These are phyloP conservation scores for Podospora tetraspora DNA, from an alignment of 495 filamentous ascomycete genomes.

Conservation along the genomic window DNA sequence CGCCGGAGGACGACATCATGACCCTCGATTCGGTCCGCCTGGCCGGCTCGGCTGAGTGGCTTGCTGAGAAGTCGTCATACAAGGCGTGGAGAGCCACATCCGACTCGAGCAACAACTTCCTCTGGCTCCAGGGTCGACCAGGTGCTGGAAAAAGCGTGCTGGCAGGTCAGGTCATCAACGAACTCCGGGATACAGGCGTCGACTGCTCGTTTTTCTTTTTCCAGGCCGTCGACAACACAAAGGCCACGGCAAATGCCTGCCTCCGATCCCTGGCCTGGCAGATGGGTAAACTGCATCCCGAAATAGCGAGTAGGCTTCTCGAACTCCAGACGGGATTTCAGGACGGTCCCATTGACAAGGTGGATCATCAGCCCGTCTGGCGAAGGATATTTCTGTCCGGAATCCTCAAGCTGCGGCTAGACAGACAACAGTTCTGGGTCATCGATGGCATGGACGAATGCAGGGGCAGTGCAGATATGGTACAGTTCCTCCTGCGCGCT, in stretches of 20 bases:
- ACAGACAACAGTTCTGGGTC: background rate
- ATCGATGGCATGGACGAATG: background rate
- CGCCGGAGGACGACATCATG: background rate
- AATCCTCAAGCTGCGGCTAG: background rate
- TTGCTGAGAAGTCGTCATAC: background rate
- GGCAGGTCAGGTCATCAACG: background rate
- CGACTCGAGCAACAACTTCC: background rate
- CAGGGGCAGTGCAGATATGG: background rate
- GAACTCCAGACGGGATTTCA: background rate
- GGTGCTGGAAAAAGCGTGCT: background rate
- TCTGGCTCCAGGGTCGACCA: background rate
- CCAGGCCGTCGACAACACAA: constrained; percentile 1
- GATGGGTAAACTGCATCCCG: constrained; percentile 3
- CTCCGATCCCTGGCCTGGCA: constrained; percentile 13
- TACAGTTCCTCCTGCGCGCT: background rate
- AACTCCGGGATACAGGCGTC: background rate
- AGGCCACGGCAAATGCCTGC: constrained; percentile 5
- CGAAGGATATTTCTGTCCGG: background rate
- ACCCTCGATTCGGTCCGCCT: background rate
- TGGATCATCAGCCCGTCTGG: background rate
- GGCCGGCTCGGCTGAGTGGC: background rate
- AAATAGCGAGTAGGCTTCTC: background rate
- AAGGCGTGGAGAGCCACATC: background rate
- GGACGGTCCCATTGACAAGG: background rate
- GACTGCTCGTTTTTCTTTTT: constrained; percentile 7